Evolutionary conservation across 2,329 filamentous ascomycete genomes (phyloP).

Genomic region (Fusarium robinianum): DNA sequence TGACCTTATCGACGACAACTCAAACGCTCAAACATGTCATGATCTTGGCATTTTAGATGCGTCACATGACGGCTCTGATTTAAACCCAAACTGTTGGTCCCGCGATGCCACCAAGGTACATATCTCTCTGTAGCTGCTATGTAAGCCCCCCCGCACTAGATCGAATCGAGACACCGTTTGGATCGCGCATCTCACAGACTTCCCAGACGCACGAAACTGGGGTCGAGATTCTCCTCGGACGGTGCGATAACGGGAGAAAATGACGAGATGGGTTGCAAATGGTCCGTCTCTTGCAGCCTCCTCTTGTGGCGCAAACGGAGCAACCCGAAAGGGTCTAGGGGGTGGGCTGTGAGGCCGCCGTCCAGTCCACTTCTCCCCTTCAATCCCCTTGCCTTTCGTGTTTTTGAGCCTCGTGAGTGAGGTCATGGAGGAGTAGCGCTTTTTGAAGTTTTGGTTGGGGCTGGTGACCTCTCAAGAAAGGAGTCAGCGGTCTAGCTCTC

Average conservation of each 20-base stretch:
- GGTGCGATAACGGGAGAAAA: constrained; percentile 18
- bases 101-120: no score
- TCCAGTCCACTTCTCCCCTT: no score
- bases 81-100: constrained; percentile 13
- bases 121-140: no score
- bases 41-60: constrained; percentile 20
- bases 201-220: constrained; percentile 13
- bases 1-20: constrained; percentile 21
- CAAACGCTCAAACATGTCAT: constrained; percentile 28
- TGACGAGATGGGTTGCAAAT: constrained; percentile 15
- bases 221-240: constrained; percentile 11
- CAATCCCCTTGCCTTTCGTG: no score
- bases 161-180: constrained; percentile 18
- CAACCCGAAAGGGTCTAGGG: constrained; percentile 1
- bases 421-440: constrained; percentile 12
- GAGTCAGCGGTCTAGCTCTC: constrained; percentile 6
- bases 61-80: constrained; percentile 23
- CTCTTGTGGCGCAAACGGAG: constrained; percentile 19
- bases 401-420: no score
- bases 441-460: constrained; percentile 5
- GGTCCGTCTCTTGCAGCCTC: constrained; percentile 8
- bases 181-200: constrained; percentile 11
- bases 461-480: constrained; percentile 1
- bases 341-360: neutral
- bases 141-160: constrained; percentile 15